Evolutionary conservation across 1,139 yeast genomes (phyloP).

Genomic region (Kodamaea ohmeri): DNA sequence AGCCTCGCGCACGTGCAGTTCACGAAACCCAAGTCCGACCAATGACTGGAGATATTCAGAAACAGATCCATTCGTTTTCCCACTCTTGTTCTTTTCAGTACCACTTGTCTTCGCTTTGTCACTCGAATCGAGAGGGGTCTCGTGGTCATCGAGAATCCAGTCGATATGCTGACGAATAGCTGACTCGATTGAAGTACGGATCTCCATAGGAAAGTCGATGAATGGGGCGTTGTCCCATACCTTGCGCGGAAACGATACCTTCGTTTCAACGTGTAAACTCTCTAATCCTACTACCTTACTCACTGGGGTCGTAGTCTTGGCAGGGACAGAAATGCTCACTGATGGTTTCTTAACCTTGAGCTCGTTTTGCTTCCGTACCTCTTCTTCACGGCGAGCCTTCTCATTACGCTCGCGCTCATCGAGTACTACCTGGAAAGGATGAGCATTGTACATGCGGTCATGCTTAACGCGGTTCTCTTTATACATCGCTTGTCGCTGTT

Average conservation of each 20-base stretch:
- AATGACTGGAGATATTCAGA: slow-evolving; percentile 21
- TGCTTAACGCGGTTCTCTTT: slow-evolving; percentile 49
- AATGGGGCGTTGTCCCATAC: slow-evolving; percentile 65
- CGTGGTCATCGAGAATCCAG: slow-evolving; percentile 41
- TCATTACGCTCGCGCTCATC: slow-evolving; percentile 50
- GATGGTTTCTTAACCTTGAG: slow-evolving; percentile 43
- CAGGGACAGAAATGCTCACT: slow-evolving; percentile 28
- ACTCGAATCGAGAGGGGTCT: background rate
- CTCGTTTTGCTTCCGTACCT: slow-evolving; percentile 35
- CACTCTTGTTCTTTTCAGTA: background rate
- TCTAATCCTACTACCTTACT: background rate
- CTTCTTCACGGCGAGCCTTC: slow-evolving; percentile 43
- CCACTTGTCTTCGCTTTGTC: background rate
- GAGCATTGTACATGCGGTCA: slow-evolving; percentile 53
- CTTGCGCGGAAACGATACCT: slow-evolving; percentile 49
- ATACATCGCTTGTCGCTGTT: slow-evolving; percentile 45
- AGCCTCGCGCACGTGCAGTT: slow-evolving; percentile 69
- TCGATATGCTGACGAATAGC: slow-evolving; percentile 52
- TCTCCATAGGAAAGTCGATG: slow-evolving; percentile 47
- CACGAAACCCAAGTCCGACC: slow-evolving; percentile 61
- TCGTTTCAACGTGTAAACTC: slow-evolving; percentile 5
- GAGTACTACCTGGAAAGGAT: slow-evolving; percentile 66
- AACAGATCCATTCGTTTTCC: background rate
- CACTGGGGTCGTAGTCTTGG: background rate
- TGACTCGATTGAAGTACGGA: slow-evolving; percentile 53